phyloP scores from a whole-genome alignment of 1,139 yeast species.

The Entelexis paramagnoliae region DNA sequence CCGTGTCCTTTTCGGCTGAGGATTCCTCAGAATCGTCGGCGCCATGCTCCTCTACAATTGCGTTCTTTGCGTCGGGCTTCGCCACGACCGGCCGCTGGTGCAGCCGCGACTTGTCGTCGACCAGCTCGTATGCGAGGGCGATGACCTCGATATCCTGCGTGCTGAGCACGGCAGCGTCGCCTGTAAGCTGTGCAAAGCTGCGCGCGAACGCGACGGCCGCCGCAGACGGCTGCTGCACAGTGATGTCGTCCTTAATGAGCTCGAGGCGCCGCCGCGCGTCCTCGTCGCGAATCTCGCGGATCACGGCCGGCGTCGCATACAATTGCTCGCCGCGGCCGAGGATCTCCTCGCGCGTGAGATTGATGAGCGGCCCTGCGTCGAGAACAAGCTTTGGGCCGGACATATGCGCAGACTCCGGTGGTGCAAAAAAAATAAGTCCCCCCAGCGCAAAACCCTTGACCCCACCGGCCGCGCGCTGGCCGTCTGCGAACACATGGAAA shows the following conservation, averaged over 20 bases:
- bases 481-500: conserved; percentile 6
- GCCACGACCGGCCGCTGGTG: conserved; percentile 18
- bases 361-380: conserved; percentile 91
- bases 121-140: conserved; percentile 84
- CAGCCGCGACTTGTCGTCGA: conserved; percentile 28
- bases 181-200: conserved; percentile 74
- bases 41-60: conserved; percentile 7
- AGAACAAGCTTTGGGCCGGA: conserved; percentile 42
- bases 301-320: conserved; percentile 88
- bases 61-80: conserved; percentile 4
- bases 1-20: conserved; percentile 6
- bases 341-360: conserved; percentile 68
- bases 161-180: conserved; percentile 81
- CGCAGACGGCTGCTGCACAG: conserved; percentile 61
- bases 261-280: conserved; percentile 65
- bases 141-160: conserved; percentile 84
- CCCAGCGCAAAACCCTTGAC: conserved; percentile 1
- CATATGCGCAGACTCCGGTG: conserved; percentile 21
- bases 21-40: background rate
- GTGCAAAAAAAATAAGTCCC: background rate
- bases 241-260: conserved; percentile 58
- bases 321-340: conserved; percentile 58
- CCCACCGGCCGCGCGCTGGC: background rate
- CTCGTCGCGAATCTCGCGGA: conserved; percentile 77
- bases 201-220: conserved; percentile 54